phyloP scores from a whole-genome alignment of 306 rosid genomes.

The Castanopsis chinensis region DNA sequence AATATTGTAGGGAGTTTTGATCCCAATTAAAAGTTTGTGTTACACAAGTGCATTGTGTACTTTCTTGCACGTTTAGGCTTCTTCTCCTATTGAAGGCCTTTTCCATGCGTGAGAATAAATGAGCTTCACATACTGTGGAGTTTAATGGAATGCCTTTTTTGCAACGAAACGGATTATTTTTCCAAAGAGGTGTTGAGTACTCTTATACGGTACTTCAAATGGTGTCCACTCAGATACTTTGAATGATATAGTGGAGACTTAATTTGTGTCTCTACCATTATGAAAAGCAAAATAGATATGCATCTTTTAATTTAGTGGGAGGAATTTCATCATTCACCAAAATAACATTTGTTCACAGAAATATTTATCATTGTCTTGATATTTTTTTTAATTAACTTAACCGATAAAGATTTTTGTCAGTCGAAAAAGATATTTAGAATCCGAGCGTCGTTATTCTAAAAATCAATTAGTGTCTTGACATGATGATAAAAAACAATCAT shows the following conservation, averaged over 20 bases:
- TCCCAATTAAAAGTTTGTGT: background rate
- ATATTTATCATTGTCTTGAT: too few species aligned
- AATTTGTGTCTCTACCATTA: background rate
- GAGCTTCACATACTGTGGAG: background rate
- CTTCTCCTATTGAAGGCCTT: background rate
- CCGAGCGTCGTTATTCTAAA: accelerated
- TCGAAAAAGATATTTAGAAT: too few species aligned
- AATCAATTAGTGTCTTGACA: too few species aligned
- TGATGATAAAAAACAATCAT: accelerated
- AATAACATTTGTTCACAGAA: too few species aligned
- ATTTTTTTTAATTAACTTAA: too few species aligned
- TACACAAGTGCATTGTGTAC: background rate
- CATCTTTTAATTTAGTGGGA: too few species aligned
- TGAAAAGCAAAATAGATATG: too few species aligned
- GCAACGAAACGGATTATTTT: background rate
- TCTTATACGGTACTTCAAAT: background rate
- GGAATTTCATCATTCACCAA: too few species aligned
- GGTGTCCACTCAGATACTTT: background rate
- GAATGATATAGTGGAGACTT: background rate
- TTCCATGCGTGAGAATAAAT: background rate
- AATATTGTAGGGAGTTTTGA: background rate
- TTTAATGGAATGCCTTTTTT: background rate
- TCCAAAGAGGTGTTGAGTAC: background rate
- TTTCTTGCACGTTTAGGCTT: background rate
- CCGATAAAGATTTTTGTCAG: accelerated